Base-by-base conservation (phyloP, 169 alveolate species). In the Cryptosporidium meleagridis region DNA sequence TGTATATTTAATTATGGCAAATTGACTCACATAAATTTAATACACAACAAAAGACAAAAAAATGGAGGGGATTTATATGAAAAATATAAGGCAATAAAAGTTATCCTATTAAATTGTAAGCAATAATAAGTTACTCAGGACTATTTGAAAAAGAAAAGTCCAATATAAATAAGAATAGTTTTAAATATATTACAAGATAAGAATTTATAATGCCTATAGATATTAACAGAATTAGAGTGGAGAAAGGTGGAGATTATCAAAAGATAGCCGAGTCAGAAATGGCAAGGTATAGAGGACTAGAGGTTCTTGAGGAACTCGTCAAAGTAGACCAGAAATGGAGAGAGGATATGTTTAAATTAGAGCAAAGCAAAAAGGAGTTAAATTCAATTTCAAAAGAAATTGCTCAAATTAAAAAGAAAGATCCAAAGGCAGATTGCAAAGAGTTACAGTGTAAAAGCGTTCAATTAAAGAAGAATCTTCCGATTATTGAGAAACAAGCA, bases 161-260 rank as follows among this genome's bases (percentile, higher is more conserved):
- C 23, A 2, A 9, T 3, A 26, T 2, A n/a, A 55, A 23, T 21
- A 23, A 26, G 14, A 26, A 6, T 2, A 23, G 14, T 21, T 6
- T 4, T 55, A 4, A 55, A n/a, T 6, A 16, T 65, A 14, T 26
- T 26, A 35, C 29, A 23, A 10, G 4, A 3, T 7, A 69, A 44
- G 41, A 10, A 18, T 18, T 69, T 5, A 84, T 53, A 35, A 91
- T 91, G 93, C 93, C 93, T 29, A 91, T 91, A 45, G 93, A 91
- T 10, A 55, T 91, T 59, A 91, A 91, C 84, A 70, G 85, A 84
- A 87, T 91, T 31, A 73, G 94, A 65, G 85, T 89, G 23, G 93
- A 91, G 16, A 92, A 91, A 87, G 96, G 97, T 21, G 96, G 96
- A 33, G 94, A 96, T 67, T 97, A 96, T 33, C 91, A 93, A 0